phyloP scores from a whole-genome alignment of 345 rosid species.

The Euphorbia tirucalli region DNA sequence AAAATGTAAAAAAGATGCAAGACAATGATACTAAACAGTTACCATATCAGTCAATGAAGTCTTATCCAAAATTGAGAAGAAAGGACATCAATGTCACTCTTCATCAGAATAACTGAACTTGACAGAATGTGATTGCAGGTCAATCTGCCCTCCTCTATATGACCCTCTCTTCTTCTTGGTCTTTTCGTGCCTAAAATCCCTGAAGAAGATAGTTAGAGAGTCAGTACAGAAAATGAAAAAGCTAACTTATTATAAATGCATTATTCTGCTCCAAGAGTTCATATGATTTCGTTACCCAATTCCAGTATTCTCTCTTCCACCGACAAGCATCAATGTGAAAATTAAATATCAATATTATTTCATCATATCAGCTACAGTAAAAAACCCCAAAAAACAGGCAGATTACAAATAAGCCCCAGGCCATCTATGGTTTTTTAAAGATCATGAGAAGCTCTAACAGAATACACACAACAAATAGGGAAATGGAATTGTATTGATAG shows the following conservation, averaged over 20 bases:
- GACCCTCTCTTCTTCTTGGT: slow-evolving; percentile 96
- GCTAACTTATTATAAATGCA: not conserved
- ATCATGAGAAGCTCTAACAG: too few relatives aligned
- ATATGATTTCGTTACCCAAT: not conserved
- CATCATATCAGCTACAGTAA: too few relatives aligned
- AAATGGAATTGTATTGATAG: too few relatives aligned
- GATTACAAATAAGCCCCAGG: too few relatives aligned
- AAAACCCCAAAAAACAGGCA: too few relatives aligned
- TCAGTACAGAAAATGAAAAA: not conserved
- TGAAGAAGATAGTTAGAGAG: slow-evolving; percentile 22
- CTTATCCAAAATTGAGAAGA: not conserved
- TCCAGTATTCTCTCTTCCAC: too few relatives aligned
- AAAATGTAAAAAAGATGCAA: not conserved
- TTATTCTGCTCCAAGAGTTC: not conserved
- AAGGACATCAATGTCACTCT: slow-evolving; percentile 24
- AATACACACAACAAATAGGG: too few relatives aligned
- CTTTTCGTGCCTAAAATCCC: slow-evolving; percentile 95
- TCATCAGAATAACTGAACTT: slow-evolving; percentile 87
- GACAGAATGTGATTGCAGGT: slow-evolving; percentile 69
- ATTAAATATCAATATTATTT: too few relatives aligned
- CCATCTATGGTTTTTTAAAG: too few relatives aligned
- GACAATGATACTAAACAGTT: not conserved
- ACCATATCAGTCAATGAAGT: not conserved
- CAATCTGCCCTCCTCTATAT: slow-evolving; percentile 93
- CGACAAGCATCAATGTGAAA: too few relatives aligned